Conservation (phyloP, 208 protist genomes). For the Acanthamoeba sp. region DNA sequence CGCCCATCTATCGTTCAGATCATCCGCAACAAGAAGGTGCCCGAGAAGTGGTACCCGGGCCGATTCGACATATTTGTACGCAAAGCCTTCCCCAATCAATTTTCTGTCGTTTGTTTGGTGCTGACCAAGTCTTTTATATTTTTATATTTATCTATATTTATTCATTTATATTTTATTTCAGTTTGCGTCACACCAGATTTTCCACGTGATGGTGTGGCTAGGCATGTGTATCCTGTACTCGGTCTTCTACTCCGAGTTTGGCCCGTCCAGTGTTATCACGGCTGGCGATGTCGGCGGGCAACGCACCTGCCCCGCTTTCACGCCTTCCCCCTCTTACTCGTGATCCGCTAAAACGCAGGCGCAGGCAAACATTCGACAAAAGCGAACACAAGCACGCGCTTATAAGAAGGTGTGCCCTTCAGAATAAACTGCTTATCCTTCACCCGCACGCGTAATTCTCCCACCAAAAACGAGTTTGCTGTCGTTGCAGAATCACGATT, state of each 20-base stretch:
- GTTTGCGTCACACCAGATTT: slow-evolving; percentile 54
- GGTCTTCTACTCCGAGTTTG: slow-evolving; percentile 36
- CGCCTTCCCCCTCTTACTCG: too few relatives aligned
- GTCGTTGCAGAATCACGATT: too few relatives aligned
- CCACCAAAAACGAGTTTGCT: too few relatives aligned
- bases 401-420: too few relatives aligned
- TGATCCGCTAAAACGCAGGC: too few relatives aligned
- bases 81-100: not conserved
- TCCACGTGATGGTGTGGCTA: slow-evolving; percentile 47
- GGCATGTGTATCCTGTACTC: slow-evolving; percentile 53
- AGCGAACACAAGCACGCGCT: too few relatives aligned
- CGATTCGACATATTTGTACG: slow-evolving; percentile 56
- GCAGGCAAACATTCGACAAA: too few relatives aligned
- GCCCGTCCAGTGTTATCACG: not conserved
- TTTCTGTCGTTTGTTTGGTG: not conserved
- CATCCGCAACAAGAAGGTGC: slow-evolving; percentile 40
- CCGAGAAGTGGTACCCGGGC: slow-evolving; percentile 37
- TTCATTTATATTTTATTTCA: not conserved
- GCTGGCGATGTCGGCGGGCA: too few relatives aligned
- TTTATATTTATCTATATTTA: not conserved
- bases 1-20: too few relatives aligned
- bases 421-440: too few relatives aligned
- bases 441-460: too few relatives aligned
- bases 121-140: too few relatives aligned
- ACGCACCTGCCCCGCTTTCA: not conserved